Evolutionary conservation across 192 early-diverging fungal species (phyloP).

Genomic region (Umbelopsis sp.): DNA sequence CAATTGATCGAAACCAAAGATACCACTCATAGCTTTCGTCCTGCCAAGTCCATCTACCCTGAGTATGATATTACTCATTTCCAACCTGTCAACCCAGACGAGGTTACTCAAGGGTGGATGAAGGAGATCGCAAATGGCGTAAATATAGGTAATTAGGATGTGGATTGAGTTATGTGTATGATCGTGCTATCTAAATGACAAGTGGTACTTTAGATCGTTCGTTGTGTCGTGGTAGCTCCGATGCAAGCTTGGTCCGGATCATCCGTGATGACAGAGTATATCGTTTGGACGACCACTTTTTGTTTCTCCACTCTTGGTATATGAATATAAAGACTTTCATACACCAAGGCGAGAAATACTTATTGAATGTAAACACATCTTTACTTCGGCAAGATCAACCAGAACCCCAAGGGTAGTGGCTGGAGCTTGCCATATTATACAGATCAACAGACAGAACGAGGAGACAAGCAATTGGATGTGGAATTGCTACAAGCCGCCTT

Average conservation of each 20-base stretch:
- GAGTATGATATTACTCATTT: neutral
- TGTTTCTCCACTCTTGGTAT: neutral
- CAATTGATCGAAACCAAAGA: neutral
- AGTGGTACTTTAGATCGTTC: neutral
- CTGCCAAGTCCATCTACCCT: neutral
- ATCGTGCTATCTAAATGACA: neutral
- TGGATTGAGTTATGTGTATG: neutral
- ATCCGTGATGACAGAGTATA: slow-evolving; percentile 7
- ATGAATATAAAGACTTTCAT: neutral
- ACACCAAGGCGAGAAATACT: neutral
- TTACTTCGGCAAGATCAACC: neutral
- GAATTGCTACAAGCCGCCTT: neutral
- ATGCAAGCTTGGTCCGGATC: neutral
- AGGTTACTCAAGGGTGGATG: neutral
- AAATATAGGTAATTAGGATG: neutral
- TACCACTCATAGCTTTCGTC: neutral
- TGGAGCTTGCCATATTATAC: neutral
- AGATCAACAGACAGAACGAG: neutral
- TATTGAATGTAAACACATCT: neutral
- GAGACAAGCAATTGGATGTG: neutral
- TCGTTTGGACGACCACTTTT: slow-evolving; percentile 3
- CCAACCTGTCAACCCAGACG: neutral
- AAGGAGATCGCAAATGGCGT: slow-evolving; percentile 8
- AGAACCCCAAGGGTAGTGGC: neutral
- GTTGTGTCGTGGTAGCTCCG: neutral